A percentile compares a stretch with the other conserved stretches of the same genome.
Evolutionary conservation across 2,329 filamentous ascomycete species (phyloP).

Genomic region (Microdochium trichocladiopsis): DNA sequence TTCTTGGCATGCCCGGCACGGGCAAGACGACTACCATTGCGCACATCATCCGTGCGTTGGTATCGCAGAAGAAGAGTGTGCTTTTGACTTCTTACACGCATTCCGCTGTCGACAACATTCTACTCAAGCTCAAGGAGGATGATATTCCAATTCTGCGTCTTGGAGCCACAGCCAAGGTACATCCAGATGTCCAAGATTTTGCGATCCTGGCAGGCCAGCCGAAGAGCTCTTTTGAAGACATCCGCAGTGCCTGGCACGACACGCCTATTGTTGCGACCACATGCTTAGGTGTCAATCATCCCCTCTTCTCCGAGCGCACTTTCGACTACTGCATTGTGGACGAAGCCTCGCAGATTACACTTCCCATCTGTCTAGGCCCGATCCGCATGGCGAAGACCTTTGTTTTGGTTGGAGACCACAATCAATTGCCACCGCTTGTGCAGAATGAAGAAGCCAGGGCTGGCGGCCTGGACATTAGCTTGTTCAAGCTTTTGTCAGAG

Average conservation of each 20-base stretch:
- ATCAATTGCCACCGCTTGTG: constrained; percentile 89
- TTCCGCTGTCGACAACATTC: constrained; percentile 95
- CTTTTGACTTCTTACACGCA: constrained; percentile 94
- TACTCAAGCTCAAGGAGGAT: constrained; percentile 81
- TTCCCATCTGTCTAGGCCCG: constrained; percentile 89
- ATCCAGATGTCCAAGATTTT: constrained; percentile 81
- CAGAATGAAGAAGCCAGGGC: constrained; percentile 82
- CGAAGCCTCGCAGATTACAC: constrained; percentile 93
- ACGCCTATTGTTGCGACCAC: constrained; percentile 91
- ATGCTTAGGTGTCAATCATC: constrained; percentile 85
- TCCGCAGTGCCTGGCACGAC: constrained; percentile 76
- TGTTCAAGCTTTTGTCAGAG: constrained; percentile 92
- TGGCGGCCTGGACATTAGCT: constrained; percentile 82
- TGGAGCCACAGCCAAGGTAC: constrained; percentile 77
- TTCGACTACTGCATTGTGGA: constrained; percentile 99
- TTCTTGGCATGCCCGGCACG: constrained; percentile 96
- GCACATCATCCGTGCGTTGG: constrained; percentile 87
- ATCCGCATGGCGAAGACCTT: constrained; percentile 91
- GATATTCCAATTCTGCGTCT: constrained; percentile 77
- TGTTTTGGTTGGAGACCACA: constrained; percentile 92
- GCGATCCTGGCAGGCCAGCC: constrained; percentile 69
- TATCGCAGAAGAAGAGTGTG: constrained; percentile 85
- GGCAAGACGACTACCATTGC: constrained; percentile 98
- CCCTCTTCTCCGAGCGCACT: constrained; percentile 76
- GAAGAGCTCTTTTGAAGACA: constrained; percentile 72